Evolutionary conservation across 345 rosid genomes (phyloP).

Genomic region (Odontarrhena argentea): DNA sequence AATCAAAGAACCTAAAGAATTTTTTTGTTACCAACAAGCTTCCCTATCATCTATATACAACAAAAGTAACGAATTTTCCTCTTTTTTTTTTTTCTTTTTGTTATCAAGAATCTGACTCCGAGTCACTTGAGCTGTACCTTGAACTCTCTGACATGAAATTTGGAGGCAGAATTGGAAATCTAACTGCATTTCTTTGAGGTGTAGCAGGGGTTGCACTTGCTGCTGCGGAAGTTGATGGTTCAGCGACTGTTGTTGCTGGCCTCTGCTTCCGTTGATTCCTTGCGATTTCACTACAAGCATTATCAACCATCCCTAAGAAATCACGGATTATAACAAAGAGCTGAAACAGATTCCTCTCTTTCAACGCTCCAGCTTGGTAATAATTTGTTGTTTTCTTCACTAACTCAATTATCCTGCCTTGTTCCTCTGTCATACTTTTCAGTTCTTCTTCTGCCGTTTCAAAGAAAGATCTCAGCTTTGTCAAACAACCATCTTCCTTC

Average conservation of each 20-base stretch:
- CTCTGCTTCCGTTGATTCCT: slow-evolving; percentile 59
- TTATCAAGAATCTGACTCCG: slow-evolving; percentile 62
- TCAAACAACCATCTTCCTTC: slow-evolving; percentile 49
- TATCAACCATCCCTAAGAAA: slow-evolving; percentile 80
- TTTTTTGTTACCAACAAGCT: slow-evolving; percentile 18
- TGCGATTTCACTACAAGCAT: slow-evolving; percentile 64
- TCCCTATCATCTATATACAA: slow-evolving; percentile 35
- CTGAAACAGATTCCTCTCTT: slow-evolving; percentile 55
- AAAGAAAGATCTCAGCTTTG: slow-evolving; percentile 59
- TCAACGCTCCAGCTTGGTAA: slow-evolving; percentile 73
- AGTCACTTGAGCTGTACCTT: slow-evolving; percentile 57
- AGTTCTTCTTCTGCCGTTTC: slow-evolving; percentile 65
- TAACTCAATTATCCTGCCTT: slow-evolving; percentile 54
- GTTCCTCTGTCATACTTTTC: slow-evolving; percentile 50
- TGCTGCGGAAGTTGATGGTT: slow-evolving; percentile 27
- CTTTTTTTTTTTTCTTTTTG: neutral
- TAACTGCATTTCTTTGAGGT: slow-evolving; percentile 44
- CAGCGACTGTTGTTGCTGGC: slow-evolving; percentile 35
- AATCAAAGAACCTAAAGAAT: slow-evolving; percentile 27
- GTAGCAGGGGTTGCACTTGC: slow-evolving; percentile 14
- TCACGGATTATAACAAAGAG: slow-evolving; percentile 74
- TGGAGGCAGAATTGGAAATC: slow-evolving; percentile 65
- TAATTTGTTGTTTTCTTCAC: slow-evolving; percentile 79
- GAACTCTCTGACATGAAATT: slow-evolving; percentile 63
- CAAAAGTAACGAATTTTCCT: slow-evolving; percentile 17